Evolutionary conservation across 2,329 filamentous ascomycete genomes (phyloP).

Genomic region (Colletotrichum sp.): DNA sequence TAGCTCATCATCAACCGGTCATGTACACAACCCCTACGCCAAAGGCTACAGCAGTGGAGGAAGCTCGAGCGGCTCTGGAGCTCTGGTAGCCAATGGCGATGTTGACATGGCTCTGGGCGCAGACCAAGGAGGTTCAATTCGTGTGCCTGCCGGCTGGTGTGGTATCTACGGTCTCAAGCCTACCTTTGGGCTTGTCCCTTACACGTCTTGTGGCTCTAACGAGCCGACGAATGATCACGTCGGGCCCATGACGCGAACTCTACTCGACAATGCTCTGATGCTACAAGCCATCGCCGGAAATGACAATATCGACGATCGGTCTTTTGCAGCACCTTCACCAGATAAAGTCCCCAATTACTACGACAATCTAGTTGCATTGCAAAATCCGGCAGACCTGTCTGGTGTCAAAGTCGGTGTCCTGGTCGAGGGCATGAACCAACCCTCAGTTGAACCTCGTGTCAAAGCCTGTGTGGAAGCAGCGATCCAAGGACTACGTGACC

Average conservation of each 20-base stretch:
- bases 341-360: not conserved
- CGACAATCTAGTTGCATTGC: not conserved
- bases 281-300: constrained; percentile 46
- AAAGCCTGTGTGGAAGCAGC: constrained; percentile 40
- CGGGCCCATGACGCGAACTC: constrained; percentile 43
- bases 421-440: not conserved
- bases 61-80: constrained; percentile 35
- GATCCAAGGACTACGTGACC: constrained; percentile 35
- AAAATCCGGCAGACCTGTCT: not conserved
- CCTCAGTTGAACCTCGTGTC: not conserved
- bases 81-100: constrained; percentile 29
- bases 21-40: constrained; percentile 30
- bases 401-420: constrained; percentile 33
- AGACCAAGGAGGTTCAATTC: constrained; percentile 36
- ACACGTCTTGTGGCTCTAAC: constrained; percentile 44
- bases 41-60: constrained; percentile 31
- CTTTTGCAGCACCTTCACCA: not conserved
- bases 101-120: constrained; percentile 31
- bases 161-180: constrained; percentile 42
- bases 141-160: constrained; percentile 33
- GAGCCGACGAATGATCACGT: constrained; percentile 48
- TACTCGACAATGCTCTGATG: constrained; percentile 44
- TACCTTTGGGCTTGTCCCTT: constrained; percentile 46
- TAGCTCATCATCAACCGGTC: constrained; percentile 30
- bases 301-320: constrained; percentile 39